A percentile compares a stretch with the other conserved stretches of the same genome.
phyloP scores from a whole-genome alignment of 2,329 filamentous ascomycete genomes.

The Pestalotiopsis sp. region DNA sequence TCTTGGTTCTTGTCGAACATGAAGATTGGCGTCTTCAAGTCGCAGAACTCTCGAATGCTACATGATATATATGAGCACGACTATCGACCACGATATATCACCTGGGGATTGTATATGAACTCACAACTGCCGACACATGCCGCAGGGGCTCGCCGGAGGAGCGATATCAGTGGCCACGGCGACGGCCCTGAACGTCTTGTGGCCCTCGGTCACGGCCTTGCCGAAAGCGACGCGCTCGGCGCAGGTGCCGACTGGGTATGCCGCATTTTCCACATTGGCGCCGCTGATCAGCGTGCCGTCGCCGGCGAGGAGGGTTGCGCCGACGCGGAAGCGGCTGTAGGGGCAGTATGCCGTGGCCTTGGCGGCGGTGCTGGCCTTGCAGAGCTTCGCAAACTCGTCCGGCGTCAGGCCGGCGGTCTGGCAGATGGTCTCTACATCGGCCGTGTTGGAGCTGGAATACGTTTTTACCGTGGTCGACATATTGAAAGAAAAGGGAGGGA shows the following conservation, averaged over 20 bases:
- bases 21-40: conserved; percentile 73
- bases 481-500: conserved; percentile 4
- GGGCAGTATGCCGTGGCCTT: conserved; percentile 87
- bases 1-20: conserved; percentile 89
- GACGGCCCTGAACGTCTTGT: conserved; percentile 70
- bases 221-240: conserved; percentile 90
- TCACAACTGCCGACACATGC: conserved; percentile 94
- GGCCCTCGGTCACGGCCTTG: conserved; percentile 70
- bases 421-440: conserved; percentile 36
- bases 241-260: conserved; percentile 93
- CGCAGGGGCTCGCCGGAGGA: conserved; percentile 77
- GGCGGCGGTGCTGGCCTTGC: conserved; percentile 66
- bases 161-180: conserved; percentile 82
- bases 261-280: conserved; percentile 91
- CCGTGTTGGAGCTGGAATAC: conserved; percentile 30
- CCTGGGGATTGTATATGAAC: conserved; percentile 32
- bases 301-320: conserved; percentile 70
- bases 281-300: conserved; percentile 65
- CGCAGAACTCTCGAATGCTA: conserved; percentile 78
- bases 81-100: not conserved
- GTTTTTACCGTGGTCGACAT: conserved; percentile 19
- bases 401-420: conserved; percentile 54
- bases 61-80: not conserved
- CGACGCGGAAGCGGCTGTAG: conserved; percentile 91
- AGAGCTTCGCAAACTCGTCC: conserved; percentile 68